phyloP scores from a whole-genome alignment of 2,329 filamentous ascomycete genomes.

The Penicillium sp. region DNA sequence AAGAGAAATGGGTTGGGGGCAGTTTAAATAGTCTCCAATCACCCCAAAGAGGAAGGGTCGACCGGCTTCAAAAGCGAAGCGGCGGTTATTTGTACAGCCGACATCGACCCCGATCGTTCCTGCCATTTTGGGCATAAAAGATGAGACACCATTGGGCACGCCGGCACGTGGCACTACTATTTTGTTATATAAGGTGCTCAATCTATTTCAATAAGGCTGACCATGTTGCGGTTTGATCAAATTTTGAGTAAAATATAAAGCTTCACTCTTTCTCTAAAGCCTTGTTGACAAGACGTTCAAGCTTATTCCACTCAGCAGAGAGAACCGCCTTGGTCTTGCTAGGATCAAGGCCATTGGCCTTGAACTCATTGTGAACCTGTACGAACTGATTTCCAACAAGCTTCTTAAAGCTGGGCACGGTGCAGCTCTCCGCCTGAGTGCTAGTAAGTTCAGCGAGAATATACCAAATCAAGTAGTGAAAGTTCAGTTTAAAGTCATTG shows the following conservation, averaged over 20 bases:
- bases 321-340: slow-evolving; percentile 25
- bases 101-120: neutral
- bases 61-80: neutral
- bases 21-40: neutral
- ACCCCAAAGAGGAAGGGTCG: neutral
- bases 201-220: neutral
- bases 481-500: slow-evolving; percentile 29
- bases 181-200: neutral
- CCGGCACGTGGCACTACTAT: neutral
- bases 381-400: slow-evolving; percentile 28
- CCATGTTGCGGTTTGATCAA: neutral
- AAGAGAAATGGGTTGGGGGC: too few species aligned
- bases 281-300: slow-evolving; percentile 40
- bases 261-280: slow-evolving; percentile 30
- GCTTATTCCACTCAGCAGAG: slow-evolving; percentile 50
- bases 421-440: slow-evolving; percentile 27
- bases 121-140: neutral
- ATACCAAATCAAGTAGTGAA: slow-evolving; percentile 37
- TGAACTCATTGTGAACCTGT: slow-evolving; percentile 31
- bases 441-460: slow-evolving; percentile 32
- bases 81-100: neutral
- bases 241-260: neutral
- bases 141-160: neutral
- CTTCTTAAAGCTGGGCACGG: slow-evolving; percentile 33
- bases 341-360: slow-evolving; percentile 29